Evolutionary conservation across 2,329 filamentous ascomycete genomes (phyloP).

Genomic region (Tolypocladium ovalisporum): DNA sequence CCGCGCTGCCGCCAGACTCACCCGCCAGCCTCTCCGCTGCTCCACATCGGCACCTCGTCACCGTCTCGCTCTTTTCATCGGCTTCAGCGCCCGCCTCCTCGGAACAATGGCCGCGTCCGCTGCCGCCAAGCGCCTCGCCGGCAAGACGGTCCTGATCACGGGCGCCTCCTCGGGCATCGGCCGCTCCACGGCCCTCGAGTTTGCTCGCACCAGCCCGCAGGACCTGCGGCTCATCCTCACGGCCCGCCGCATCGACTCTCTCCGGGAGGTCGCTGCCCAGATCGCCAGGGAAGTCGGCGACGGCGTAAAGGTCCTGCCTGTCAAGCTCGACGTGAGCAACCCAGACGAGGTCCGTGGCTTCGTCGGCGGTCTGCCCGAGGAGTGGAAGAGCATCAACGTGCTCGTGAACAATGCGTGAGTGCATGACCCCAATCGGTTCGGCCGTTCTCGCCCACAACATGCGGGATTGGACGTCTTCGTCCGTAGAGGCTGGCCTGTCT

Average conservation of each 20-base stretch:
- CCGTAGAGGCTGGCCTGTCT: not conserved
- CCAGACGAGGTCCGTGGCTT: slow-evolving; percentile 63
- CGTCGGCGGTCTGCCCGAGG: slow-evolving; percentile 61
- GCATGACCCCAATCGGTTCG: not conserved
- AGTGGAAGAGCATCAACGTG: slow-evolving; percentile 76
- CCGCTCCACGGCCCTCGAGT: slow-evolving; percentile 73
- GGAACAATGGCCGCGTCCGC: slow-evolving; percentile 39
- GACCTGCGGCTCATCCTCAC: slow-evolving; percentile 78
- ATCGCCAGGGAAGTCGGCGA: slow-evolving; percentile 67
- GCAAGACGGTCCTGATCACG: slow-evolving; percentile 88
- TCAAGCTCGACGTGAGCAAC: slow-evolving; percentile 81
- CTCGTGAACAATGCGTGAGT: slow-evolving; percentile 92
- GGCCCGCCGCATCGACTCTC: slow-evolving; percentile 69
- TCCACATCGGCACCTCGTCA: not conserved
- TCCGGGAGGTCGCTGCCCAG: slow-evolving; percentile 65
- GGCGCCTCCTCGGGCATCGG: slow-evolving; percentile 93
- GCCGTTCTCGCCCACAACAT: not conserved
- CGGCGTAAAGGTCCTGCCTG: slow-evolving; percentile 71
- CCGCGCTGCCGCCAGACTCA: not conserved
- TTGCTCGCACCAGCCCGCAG: slow-evolving; percentile 72
- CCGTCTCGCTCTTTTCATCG: not conserved
- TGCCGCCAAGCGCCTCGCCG: slow-evolving; percentile 71
- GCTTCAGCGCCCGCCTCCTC: not conserved
- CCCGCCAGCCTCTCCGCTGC: not conserved
- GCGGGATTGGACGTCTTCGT: not conserved